Conservation (phyloP, 148 eudicot species). For the Vaccinium corymbosum region DNA sequence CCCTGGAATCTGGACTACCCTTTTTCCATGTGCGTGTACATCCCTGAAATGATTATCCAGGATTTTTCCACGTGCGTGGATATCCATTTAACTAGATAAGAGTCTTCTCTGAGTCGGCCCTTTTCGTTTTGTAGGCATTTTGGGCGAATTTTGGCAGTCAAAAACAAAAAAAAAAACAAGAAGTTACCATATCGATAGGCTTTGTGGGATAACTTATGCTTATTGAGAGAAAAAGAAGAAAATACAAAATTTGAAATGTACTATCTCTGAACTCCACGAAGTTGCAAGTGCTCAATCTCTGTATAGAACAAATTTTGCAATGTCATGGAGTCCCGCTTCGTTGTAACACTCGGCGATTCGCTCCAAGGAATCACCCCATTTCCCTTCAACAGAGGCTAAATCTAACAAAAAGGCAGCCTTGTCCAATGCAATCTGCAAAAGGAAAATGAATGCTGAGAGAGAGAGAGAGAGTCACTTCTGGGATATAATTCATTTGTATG, state of each 20-base stretch:
- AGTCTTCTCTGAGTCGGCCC: no score
- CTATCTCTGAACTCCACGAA: neutral
- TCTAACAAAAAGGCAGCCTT: constrained; percentile 96
- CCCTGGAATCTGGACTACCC: no score
- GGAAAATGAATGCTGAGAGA: neutral
- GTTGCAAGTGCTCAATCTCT: constrained; percentile 38
- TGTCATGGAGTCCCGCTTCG: constrained; percentile 62
- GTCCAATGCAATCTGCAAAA: constrained; percentile 73
- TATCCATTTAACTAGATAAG: no score
- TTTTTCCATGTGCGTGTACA: no score
- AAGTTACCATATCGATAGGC: neutral
- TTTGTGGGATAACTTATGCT: neutral
- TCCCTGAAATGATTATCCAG: no score
- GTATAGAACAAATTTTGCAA: constrained; percentile 68
- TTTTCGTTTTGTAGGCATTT: no score
- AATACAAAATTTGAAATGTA: constrained; percentile 15
- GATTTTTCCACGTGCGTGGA: no score
- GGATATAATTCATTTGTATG: neutral
- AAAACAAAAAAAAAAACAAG: no score
- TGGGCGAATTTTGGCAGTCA: no score
- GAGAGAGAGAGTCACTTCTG: neutral
- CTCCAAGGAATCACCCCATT: constrained; percentile 66
- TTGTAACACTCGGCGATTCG: constrained; percentile 74
- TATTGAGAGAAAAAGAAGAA: neutral
- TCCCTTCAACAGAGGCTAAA: constrained; percentile 87